These are phyloP conservation scores for Phyllosticta citribraziliensis DNA, from an alignment of 2,329 filamentous ascomycete genomes.

Conservation along the genomic window DNA sequence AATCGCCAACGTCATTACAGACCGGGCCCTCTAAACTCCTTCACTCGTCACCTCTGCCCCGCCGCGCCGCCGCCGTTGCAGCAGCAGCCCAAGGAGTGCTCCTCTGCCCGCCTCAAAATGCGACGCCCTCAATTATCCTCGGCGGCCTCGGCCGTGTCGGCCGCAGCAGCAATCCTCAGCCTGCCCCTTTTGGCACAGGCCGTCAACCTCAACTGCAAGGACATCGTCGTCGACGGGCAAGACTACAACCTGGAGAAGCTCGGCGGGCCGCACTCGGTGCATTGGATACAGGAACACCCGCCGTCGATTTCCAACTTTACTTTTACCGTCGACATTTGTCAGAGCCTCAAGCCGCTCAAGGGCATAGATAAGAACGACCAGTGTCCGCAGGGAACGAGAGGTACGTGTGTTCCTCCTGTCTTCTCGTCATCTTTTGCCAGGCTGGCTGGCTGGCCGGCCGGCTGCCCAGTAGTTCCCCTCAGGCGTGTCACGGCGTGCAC, in stretches of 20 bases:
- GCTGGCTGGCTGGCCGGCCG: too few relatives aligned
- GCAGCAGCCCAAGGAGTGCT: background rate
- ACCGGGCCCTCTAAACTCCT: background rate
- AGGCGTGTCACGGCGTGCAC: background rate
- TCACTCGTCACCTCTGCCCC: background rate
- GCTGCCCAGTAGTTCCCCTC: background rate
- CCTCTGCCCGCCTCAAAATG: background rate
- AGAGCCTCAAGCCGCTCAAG: constrained; percentile 52
- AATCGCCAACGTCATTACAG: background rate
- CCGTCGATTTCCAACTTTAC: constrained; percentile 59
- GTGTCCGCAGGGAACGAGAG: constrained; percentile 61
- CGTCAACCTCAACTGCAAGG: constrained; percentile 52
- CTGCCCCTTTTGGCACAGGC: constrained; percentile 22
- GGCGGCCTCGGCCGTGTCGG: background rate
- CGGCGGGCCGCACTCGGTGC: constrained; percentile 58
- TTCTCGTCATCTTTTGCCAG: background rate
- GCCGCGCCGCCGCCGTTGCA: background rate
- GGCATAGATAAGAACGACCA: constrained; percentile 46
- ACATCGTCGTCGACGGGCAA: constrained; percentile 48
- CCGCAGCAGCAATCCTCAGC: constrained; percentile 14
- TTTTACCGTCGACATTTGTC: constrained; percentile 72
- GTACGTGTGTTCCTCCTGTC: constrained; percentile 32
- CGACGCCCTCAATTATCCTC: constrained; percentile 5
- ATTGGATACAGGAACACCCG: constrained; percentile 39
- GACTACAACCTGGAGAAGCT: constrained; percentile 57